phyloP scores from a whole-genome alignment of 2,329 filamentous ascomycete species.

The Talaromyces atroroseus region DNA sequence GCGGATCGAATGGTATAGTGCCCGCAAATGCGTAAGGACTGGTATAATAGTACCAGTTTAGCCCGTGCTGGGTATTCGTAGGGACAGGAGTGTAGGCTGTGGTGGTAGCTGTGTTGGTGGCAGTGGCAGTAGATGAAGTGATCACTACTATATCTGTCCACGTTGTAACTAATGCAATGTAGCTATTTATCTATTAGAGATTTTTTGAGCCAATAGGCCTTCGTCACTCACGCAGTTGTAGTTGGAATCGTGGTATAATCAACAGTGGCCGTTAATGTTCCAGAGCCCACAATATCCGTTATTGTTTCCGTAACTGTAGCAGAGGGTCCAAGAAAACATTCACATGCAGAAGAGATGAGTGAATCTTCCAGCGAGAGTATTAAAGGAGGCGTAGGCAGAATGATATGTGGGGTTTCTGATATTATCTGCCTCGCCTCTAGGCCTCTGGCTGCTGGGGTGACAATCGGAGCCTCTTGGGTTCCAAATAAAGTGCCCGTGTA shows the following conservation, averaged over 20 bases:
- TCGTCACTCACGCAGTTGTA: slow-evolving; percentile 1
- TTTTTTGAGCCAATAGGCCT: background rate
- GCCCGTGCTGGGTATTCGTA: background rate
- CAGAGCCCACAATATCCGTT: slow-evolving; percentile 5
- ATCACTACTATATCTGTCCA: slow-evolving; percentile 2
- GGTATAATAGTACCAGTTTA: slow-evolving; percentile 10
- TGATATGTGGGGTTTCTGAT: background rate
- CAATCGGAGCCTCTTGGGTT: background rate
- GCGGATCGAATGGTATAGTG: background rate
- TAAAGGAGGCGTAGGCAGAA: background rate
- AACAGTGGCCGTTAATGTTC: slow-evolving; percentile 6
- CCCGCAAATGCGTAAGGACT: background rate
- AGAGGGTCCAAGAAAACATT: slow-evolving; percentile 7
- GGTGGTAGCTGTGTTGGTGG: background rate
- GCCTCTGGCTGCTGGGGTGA: background rate
- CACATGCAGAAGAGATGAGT: slow-evolving; percentile 1
- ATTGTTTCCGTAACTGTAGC: slow-evolving; percentile 8
- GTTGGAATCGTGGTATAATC: slow-evolving; percentile 5
- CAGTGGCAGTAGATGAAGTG: background rate
- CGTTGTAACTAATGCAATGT: background rate
- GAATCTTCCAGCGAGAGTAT: background rate
- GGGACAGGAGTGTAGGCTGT: slow-evolving; percentile 4
- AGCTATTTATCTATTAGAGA: background rate
- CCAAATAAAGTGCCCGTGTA: slow-evolving; percentile 3
- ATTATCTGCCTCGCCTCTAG: background rate